phyloP scores from a whole-genome alignment of 352 stramenopile genomes.

The Phytophthora sp. region DNA sequence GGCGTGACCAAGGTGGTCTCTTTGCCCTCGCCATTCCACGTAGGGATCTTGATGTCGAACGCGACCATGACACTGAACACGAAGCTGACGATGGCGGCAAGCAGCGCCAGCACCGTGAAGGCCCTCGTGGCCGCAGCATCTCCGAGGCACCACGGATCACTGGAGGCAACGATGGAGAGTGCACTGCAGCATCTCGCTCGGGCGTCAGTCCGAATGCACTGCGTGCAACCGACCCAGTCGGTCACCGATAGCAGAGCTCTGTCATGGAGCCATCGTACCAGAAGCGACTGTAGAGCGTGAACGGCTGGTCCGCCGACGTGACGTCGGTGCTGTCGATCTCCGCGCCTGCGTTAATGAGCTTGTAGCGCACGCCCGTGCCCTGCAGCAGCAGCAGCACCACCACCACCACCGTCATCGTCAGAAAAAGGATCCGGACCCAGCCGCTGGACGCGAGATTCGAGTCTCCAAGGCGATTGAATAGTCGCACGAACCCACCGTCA shows the following conservation, averaged over 20 bases:
- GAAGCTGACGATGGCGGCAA: slow-evolving; percentile 65
- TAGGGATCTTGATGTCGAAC: slow-evolving; percentile 66
- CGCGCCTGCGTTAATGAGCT: slow-evolving; percentile 79
- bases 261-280: slow-evolving; percentile 29
- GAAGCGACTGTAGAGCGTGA: slow-evolving; percentile 42
- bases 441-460: slow-evolving; percentile 1
- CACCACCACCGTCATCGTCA: not conserved
- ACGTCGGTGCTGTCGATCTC: slow-evolving; percentile 41
- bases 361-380: slow-evolving; percentile 79
- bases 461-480: too few species aligned
- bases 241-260: not conserved
- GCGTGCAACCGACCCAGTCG: not conserved
- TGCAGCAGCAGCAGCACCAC: too few species aligned
- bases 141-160: slow-evolving; percentile 72
- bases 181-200: slow-evolving; percentile 33
- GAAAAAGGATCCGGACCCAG: not conserved
- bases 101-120: slow-evolving; percentile 58
- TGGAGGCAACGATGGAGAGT: slow-evolving; percentile 38
- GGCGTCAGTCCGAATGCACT: slow-evolving; percentile 1
- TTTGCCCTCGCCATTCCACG: slow-evolving; percentile 74
- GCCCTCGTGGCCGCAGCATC: slow-evolving; percentile 50
- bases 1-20: slow-evolving; percentile 61
- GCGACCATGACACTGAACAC: slow-evolving; percentile 56
- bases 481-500: slow-evolving; percentile 50
- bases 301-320: slow-evolving; percentile 16